Evolutionary conservation across 768 basidiomycete genomes (phyloP).

Genomic region (Coprinellus micaceus): DNA sequence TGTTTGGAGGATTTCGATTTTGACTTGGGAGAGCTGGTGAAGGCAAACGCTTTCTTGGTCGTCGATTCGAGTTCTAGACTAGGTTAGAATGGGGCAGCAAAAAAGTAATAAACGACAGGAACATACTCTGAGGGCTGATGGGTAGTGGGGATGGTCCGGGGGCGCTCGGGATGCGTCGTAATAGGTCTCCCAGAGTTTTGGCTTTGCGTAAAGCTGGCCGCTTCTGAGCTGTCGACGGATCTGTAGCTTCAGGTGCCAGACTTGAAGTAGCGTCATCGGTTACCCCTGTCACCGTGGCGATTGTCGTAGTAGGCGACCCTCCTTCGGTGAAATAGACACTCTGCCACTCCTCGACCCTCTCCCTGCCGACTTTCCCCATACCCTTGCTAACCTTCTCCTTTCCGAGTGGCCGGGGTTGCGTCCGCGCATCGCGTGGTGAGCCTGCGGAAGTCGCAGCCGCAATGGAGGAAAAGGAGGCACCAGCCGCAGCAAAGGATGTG

Average conservation of each 20-base stretch:
- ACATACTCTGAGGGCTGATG: conserved; percentile 2
- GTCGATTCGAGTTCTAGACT: conserved; percentile 1
- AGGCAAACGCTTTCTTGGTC: conserved; percentile 8
- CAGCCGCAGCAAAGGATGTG: conserved; percentile 1
- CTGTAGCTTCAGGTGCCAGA: too few species aligned
- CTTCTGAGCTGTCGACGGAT: background rate
- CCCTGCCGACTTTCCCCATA: background rate
- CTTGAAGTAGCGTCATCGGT: background rate
- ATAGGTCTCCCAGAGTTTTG: conserved; percentile 4
- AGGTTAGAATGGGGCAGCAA: background rate
- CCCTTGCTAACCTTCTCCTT: background rate
- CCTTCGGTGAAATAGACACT: background rate
- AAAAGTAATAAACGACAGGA: background rate
- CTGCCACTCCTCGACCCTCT: background rate
- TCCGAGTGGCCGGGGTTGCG: background rate
- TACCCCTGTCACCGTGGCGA: background rate
- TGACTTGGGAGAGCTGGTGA: background rate
- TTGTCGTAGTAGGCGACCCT: background rate
- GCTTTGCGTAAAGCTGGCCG: background rate
- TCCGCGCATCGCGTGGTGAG: too few species aligned
- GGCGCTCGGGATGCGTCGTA: background rate
- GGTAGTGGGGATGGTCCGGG: conserved; percentile 4
- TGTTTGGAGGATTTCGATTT: background rate
- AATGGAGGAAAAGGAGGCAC: background rate
- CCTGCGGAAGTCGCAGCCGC: too few species aligned